phyloP scores from a whole-genome alignment of 495 filamentous ascomycete genomes.

The Hypomontagnella submonticulosa region DNA sequence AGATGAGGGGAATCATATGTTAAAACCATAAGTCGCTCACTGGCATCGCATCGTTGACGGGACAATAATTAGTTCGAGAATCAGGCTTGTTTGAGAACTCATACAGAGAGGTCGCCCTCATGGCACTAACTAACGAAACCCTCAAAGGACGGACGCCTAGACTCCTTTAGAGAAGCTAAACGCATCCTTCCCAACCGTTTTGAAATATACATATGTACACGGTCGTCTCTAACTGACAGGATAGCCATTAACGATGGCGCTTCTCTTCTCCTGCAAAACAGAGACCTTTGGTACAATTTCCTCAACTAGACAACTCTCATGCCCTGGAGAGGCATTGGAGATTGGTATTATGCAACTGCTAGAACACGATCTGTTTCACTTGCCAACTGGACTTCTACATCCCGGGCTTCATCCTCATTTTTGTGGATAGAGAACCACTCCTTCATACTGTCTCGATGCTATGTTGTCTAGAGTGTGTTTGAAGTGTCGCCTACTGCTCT shows the following conservation, averaged over 20 bases:
- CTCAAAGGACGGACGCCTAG: constrained; percentile 30
- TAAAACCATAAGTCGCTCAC: too few relatives aligned
- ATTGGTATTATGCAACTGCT: constrained; percentile 3
- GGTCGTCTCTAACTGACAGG: constrained; percentile 25
- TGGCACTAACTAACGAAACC: constrained; percentile 28
- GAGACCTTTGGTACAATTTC: constrained; percentile 19
- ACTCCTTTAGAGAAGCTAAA: constrained; percentile 38
- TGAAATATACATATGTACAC: constrained; percentile 51
- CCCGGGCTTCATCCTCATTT: constrained; percentile 50
- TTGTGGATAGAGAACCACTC: constrained; percentile 80
- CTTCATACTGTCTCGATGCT: constrained; percentile 88
- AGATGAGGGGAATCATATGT: too few relatives aligned
- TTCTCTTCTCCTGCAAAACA: constrained; percentile 6
- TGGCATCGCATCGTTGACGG: constrained; percentile 1
- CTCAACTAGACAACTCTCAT: constrained; percentile 14
- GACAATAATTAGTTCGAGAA: constrained; percentile 1
- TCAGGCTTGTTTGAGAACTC: constrained; percentile 15
- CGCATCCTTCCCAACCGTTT: constrained; percentile 38
- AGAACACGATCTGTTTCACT: background rate
- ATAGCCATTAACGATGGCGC: background rate
- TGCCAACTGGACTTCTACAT: background rate
- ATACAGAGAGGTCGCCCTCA: constrained; percentile 8
- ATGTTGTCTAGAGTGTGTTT: constrained; percentile 95
- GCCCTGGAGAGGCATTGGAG: background rate
- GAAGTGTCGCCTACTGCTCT: constrained; percentile 91